A percentile compares a stretch with the other conserved stretches of the same genome.
phyloP scores from a whole-genome alignment of 2,329 filamentous ascomycete species.

The Sporothrix pseudoabietina region DNA sequence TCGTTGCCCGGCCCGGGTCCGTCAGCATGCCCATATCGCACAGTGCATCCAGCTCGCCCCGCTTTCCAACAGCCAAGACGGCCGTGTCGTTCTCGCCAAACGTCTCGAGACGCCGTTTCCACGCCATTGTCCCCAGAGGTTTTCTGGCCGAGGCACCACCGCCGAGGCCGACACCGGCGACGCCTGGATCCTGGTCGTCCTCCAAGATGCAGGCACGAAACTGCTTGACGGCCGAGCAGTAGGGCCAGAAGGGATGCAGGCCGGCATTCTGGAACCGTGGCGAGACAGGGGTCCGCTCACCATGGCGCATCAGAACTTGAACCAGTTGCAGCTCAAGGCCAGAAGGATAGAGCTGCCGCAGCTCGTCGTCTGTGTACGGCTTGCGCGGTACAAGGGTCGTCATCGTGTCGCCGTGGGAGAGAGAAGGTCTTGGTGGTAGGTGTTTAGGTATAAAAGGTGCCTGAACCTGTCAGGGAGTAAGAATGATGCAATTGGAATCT shows the following conservation, averaged over 20 bases:
- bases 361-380: constrained; percentile 79
- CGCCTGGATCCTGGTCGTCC: constrained; percentile 44
- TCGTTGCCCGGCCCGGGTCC: constrained; percentile 72
- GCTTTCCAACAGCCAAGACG: constrained; percentile 66
- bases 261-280: constrained; percentile 83
- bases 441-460: neutral
- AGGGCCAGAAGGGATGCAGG: constrained; percentile 77
- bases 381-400: constrained; percentile 72
- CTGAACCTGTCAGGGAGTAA: neutral
- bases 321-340: constrained; percentile 82
- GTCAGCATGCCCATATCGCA: constrained; percentile 80
- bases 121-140: constrained; percentile 54
- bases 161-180: constrained; percentile 48
- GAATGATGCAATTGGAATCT: constrained; percentile 8
- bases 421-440: neutral
- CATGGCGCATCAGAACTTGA: constrained; percentile 80
- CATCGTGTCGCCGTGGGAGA: constrained; percentile 56
- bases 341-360: constrained; percentile 77
- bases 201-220: constrained; percentile 60
- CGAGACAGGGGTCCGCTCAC: constrained; percentile 80
- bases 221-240: constrained; percentile 76
- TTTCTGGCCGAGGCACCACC: constrained; percentile 39
- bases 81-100: constrained; percentile 74
- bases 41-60: constrained; percentile 72
- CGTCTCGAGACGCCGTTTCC: constrained; percentile 77